phyloP scores from a whole-genome alignment of 2,329 filamentous ascomycete species.

The Aspergillus ochraceoroseus region DNA sequence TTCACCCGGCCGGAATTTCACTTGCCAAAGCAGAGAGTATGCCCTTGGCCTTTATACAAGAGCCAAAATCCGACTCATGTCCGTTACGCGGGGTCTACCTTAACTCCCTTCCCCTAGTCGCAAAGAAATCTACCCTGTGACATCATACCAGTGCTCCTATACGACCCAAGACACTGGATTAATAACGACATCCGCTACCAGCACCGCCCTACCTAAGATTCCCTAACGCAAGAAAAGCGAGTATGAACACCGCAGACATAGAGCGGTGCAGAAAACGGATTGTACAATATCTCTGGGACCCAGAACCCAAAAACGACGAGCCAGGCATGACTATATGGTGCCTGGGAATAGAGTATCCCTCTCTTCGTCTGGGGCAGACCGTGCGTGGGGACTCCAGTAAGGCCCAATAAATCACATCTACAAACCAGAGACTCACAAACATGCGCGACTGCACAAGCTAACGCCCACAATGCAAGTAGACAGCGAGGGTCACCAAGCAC shows the following conservation, averaged over 20 bases:
- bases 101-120: too few relatives aligned
- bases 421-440: neutral
- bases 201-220: neutral
- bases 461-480: neutral
- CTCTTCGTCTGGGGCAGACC: conserved; percentile 2
- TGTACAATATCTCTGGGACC: conserved; percentile 89
- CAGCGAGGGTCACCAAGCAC: conserved; percentile 4
- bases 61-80: too few relatives aligned
- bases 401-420: conserved; percentile 1
- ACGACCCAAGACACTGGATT: too few relatives aligned
- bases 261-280: conserved; percentile 75
- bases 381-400: conserved; percentile 7
- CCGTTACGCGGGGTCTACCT: too few relatives aligned
- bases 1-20: too few relatives aligned
- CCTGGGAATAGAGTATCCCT: conserved; percentile 58
- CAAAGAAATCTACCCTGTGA: too few relatives aligned
- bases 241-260: conserved; percentile 66
- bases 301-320: conserved; percentile 74
- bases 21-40: too few relatives aligned
- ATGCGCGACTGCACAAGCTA: neutral
- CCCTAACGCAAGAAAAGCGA: neutral
- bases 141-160: too few relatives aligned
- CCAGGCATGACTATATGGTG: conserved; percentile 76
- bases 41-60: too few relatives aligned
- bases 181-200: neutral